Evolutionary conservation across 768 basidiomycete species (phyloP).

Genomic region (Termitomyces sp.): DNA sequence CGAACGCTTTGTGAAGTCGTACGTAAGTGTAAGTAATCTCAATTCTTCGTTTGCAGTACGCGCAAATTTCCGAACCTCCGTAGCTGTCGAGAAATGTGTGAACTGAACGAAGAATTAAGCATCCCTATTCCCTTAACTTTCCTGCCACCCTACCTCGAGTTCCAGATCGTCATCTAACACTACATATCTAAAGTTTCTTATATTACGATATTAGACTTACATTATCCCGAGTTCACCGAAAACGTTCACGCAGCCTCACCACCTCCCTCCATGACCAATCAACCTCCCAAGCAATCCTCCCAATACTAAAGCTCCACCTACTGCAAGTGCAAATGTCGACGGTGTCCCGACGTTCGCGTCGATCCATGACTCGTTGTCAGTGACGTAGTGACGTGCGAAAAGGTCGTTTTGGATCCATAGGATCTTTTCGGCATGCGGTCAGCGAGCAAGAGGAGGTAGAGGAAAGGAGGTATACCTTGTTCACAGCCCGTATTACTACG

Average conservation of each 20-base stretch:
- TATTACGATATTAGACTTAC: background rate
- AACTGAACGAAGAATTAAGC: too few species aligned
- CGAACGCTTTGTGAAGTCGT: too few species aligned
- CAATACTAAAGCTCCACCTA: background rate
- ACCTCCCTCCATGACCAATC: background rate
- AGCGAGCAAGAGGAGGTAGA: background rate
- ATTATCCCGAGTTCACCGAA: background rate
- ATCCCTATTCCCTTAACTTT: too few species aligned
- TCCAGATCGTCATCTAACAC: too few species aligned
- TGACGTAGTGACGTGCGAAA: slow-evolving; percentile 19
- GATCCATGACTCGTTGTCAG: background rate
- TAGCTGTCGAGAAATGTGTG: too few species aligned
- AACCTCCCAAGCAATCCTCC: background rate
- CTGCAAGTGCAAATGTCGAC: background rate
- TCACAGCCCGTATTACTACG: slow-evolving; percentile 37
- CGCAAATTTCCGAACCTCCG: too few species aligned
- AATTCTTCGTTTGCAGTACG: too few species aligned
- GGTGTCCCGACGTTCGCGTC: background rate
- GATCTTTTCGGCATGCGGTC: slow-evolving; percentile 23
- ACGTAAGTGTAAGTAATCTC: too few species aligned
- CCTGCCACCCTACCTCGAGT: too few species aligned
- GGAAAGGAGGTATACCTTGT: slow-evolving; percentile 32
- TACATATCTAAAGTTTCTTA: background rate
- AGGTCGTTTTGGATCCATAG: slow-evolving; percentile 47
- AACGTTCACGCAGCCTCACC: background rate